These are phyloP conservation scores for Macrocybe gigantea DNA, from an alignment of 768 basidiomycete genomes.

Conservation along the genomic window DNA sequence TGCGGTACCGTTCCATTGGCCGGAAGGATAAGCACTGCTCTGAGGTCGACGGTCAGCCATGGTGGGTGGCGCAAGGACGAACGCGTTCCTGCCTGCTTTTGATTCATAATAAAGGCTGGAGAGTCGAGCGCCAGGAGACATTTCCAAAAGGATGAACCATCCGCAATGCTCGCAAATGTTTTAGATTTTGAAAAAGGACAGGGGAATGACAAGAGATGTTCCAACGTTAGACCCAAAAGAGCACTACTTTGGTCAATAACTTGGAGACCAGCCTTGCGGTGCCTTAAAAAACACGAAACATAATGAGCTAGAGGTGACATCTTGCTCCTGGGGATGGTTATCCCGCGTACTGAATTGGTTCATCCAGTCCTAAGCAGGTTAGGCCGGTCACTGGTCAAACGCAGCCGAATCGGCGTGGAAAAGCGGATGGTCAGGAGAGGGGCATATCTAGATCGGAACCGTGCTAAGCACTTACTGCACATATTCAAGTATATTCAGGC, in stretches of 20 bases:
- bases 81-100: slow-evolving; percentile 12
- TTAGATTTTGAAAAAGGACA: slow-evolving; percentile 12
- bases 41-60: slow-evolving; percentile 28
- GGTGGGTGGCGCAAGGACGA: slow-evolving; percentile 8
- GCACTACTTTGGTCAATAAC: slow-evolving; percentile 17
- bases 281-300: slow-evolving; percentile 10
- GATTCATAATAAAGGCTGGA: slow-evolving; percentile 19
- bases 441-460: too few relatives aligned
- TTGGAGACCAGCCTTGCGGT: slow-evolving; percentile 16
- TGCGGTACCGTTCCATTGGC: slow-evolving; percentile 27
- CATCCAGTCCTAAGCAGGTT: too few relatives aligned
- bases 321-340: too few relatives aligned
- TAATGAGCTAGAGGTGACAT: too few relatives aligned
- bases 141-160: slow-evolving; percentile 13
- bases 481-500: too few relatives aligned
- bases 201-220: slow-evolving; percentile 11
- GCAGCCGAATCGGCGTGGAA: too few relatives aligned
- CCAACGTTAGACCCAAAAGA: slow-evolving; percentile 10
- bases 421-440: too few relatives aligned
- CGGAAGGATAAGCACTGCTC: slow-evolving; percentile 22
- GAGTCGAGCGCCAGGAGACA: slow-evolving; percentile 16
- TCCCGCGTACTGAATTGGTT: too few relatives aligned
- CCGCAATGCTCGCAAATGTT: slow-evolving; percentile 23
- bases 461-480: too few relatives aligned
- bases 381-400: too few relatives aligned